Base-by-base conservation (phyloP, 805 yeast genomes). In the Starmerella vaccinii region DNA sequence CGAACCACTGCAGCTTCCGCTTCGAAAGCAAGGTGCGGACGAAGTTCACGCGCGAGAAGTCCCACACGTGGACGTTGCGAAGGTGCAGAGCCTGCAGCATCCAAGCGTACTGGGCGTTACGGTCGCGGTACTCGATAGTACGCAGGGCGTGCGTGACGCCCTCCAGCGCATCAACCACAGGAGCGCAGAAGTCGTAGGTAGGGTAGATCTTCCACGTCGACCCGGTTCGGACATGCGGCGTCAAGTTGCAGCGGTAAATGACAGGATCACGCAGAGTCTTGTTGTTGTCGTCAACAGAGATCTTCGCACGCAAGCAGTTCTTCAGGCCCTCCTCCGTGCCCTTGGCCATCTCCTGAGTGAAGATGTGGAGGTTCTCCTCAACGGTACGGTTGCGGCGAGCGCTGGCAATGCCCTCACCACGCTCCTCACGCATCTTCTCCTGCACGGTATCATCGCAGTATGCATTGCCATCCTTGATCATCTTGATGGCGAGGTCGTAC, bases 1-100 rank as follows among this genome's bases (percentile, higher is more conserved):
- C 98, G 70, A 92, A 88, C 98, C 98, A 92, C 74, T 94, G 98
- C 66, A 92, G 76, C 75, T 92, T 92, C 75, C 99, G 84, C 82
- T 92, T 92, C 55, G 96, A 87, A 55, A 92, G 75, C 66, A 92
- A 75, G 24, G 99, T 92, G 74, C 97, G 82, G 53, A 92, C 88
- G 66, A 92, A 92, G 78, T 90, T 92, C 64, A 92, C 89, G 71
- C 99, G 81, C 55, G 94, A 92, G 64, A 92, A 92, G 74, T 92
- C 99, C 97, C 97, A 92, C 63, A 92, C 80, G 70, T 88, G 87
- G 42, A 92, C 98, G 65, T 84, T 84, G 73, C 98, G 84, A 67
- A 92, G 76, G 49, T 76, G 69, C 65, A 92, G 72, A 41, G 90
- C 82, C 47, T 83, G 70, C 59, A 87, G 76, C 79, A 92, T 80